Evolutionary conservation across 73 alveolate genomes (phyloP).

Genomic region (Paraurostyla sp.): DNA sequence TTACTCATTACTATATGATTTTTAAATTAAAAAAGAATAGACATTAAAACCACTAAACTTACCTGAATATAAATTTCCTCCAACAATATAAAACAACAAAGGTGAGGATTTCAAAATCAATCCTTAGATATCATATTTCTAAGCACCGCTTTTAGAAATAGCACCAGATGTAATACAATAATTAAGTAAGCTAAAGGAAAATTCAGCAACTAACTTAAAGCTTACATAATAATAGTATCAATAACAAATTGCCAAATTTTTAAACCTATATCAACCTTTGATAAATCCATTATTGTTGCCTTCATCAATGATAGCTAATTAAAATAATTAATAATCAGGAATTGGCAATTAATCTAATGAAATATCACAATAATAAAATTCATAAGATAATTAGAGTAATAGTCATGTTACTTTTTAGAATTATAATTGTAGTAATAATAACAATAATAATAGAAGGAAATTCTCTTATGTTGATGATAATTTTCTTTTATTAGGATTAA

Average conservation of each 20-base stretch:
- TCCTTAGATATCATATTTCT: constrained; percentile 46
- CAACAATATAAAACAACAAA: not conserved
- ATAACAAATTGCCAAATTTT: too few species aligned
- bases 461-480: constrained; percentile 87
- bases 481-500: constrained; percentile 83
- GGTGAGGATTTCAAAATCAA: not conserved
- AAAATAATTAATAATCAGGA: too few species aligned
- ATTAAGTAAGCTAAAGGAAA: not conserved
- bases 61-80: constrained; percentile 65
- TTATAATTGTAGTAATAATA: too few species aligned
- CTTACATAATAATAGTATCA: too few species aligned
- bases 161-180: constrained; percentile 30
- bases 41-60: constrained; percentile 54
- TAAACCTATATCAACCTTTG: not conserved
- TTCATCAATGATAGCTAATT: not conserved
- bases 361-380: too few species aligned
- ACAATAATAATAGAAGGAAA: constrained; percentile 79
- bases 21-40: constrained; percentile 54
- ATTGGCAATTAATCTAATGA: too few species aligned
- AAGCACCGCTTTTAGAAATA: constrained; percentile 25
- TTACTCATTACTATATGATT: constrained; percentile 66
- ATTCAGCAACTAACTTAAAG: not conserved
- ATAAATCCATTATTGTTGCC: constrained; percentile 5
- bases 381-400: too few species aligned
- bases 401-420: too few species aligned